Evolutionary conservation across 306 rosid species (phyloP).

Genomic region (Luffa aegyptiaca): DNA sequence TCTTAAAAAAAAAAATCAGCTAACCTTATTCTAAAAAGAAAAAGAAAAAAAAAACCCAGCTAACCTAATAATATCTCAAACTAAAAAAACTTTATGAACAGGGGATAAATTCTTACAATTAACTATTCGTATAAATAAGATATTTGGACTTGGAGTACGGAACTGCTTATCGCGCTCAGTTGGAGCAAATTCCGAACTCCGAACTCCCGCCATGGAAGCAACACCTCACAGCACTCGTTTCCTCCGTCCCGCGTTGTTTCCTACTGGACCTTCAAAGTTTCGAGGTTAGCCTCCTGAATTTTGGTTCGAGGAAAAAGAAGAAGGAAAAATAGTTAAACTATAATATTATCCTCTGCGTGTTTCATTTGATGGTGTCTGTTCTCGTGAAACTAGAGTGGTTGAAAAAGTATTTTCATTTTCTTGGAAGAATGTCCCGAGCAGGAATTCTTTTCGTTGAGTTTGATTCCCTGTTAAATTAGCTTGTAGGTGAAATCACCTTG

Average conservation of each 20-base stretch:
- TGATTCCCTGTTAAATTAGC: neutral
- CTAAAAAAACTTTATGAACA: too few species aligned
- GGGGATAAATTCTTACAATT: too few species aligned
- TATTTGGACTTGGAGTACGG: too few species aligned
- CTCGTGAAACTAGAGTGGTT: neutral
- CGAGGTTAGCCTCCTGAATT: constrained; percentile 35
- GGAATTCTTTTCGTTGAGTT: neutral
- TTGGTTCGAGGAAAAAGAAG: constrained; percentile 1
- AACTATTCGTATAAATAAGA: too few species aligned
- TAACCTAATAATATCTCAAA: too few species aligned
- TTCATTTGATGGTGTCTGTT: neutral
- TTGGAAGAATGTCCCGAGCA: neutral
- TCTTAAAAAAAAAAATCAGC: too few species aligned
- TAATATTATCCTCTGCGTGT: neutral
- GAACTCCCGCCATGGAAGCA: constrained; percentile 61
- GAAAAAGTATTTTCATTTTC: neutral
- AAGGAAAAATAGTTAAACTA: neutral
- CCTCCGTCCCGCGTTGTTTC: constrained; percentile 25
- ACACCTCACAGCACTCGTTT: constrained; percentile 32
- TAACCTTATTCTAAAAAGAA: too few species aligned
- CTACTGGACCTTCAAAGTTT: constrained; percentile 7
- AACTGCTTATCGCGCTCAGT: too few species aligned
- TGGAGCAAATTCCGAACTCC: neutral
- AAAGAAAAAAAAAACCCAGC: too few species aligned
- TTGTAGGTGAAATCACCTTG: neutral